Evolutionary conservation across 2,329 filamentous ascomycete genomes (phyloP).

Genomic region (Cercospora zeina): DNA sequence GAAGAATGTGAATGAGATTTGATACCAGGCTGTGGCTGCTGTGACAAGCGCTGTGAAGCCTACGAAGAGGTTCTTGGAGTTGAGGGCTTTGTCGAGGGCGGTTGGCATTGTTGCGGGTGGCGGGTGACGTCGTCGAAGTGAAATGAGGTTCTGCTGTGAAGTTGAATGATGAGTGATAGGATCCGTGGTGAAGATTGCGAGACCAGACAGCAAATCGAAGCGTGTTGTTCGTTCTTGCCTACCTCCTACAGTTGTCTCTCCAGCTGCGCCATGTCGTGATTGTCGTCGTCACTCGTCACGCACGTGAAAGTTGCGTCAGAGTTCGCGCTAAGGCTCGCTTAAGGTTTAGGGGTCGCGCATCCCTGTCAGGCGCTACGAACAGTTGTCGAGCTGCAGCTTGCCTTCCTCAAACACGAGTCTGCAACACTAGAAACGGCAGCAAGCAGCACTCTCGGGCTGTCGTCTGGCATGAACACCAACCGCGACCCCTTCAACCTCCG

Average conservation of each 20-base stretch:
- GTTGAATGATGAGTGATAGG: neutral
- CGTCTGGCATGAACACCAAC: slow-evolving; percentile 44
- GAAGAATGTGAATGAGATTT: neutral
- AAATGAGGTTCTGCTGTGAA: neutral
- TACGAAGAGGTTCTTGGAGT: slow-evolving; percentile 49
- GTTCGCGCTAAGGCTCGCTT: neutral
- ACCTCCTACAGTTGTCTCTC: neutral
- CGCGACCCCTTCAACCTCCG: slow-evolving; percentile 51
- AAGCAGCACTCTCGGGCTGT: neutral
- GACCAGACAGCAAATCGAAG: neutral
- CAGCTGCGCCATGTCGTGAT: slow-evolving; percentile 1
- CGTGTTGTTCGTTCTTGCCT: neutral
- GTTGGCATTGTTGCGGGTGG: slow-evolving; percentile 47
- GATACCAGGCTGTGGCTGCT: slow-evolving; percentile 70
- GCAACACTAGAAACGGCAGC: neutral
- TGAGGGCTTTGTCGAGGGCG: slow-evolving; percentile 51
- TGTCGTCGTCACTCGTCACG: too few relatives aligned
- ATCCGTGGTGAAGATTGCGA: neutral
- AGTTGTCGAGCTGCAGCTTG: neutral
- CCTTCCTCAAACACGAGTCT: neutral
- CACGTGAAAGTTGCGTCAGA: slow-evolving; percentile 12
- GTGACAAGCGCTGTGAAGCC: slow-evolving; percentile 81
- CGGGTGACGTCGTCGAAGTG: neutral
- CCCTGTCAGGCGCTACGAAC: slow-evolving; percentile 1
- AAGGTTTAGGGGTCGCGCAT: slow-evolving; percentile 6